These are phyloP conservation scores for Spergularia bocconei DNA, from an alignment of 148 eudicot genomes.

Conservation along the genomic window DNA sequence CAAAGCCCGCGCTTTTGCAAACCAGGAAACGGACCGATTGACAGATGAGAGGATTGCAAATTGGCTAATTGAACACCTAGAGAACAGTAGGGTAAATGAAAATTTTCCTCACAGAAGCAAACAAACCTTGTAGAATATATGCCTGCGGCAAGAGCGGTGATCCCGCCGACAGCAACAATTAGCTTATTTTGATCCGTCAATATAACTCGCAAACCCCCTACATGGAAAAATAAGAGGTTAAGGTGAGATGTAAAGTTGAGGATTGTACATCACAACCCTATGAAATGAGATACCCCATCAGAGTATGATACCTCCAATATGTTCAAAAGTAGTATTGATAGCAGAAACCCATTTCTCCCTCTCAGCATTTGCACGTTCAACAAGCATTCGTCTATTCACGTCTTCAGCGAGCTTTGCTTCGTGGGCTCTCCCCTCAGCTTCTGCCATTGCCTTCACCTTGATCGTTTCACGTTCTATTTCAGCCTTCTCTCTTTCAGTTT, in stretches of 20 bases:
- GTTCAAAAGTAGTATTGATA: constrained; percentile 91
- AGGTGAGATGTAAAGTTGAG: background rate
- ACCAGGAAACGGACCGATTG: too few relatives aligned
- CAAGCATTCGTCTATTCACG: constrained; percentile 69
- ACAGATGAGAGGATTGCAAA: background rate
- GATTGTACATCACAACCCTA: too few relatives aligned
- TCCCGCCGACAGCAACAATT: constrained; percentile 90
- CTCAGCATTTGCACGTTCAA: constrained; percentile 78
- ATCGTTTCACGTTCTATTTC: constrained; percentile 93
- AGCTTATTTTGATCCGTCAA: constrained; percentile 96
- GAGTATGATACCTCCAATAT: constrained; percentile 79
- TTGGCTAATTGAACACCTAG: background rate
- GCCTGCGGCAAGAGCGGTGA: constrained; percentile 98
- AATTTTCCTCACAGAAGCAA: background rate
- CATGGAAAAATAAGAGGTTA: background rate
- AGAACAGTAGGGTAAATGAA: background rate
- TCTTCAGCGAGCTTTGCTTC: constrained; percentile 68
- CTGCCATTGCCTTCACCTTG: constrained; percentile 80
- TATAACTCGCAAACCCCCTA: constrained; percentile 86
- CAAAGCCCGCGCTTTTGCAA: background rate
- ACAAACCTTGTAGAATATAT: constrained; percentile 90
- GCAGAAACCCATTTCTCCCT: constrained; percentile 93
- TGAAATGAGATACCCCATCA: too few relatives aligned
- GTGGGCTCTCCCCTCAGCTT: constrained; percentile 34
- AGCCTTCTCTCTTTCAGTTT: constrained; percentile 94